Conservation (phyloP, 192 early-diverging fungal genomes). For the Backusella mclennaniae region DNA sequence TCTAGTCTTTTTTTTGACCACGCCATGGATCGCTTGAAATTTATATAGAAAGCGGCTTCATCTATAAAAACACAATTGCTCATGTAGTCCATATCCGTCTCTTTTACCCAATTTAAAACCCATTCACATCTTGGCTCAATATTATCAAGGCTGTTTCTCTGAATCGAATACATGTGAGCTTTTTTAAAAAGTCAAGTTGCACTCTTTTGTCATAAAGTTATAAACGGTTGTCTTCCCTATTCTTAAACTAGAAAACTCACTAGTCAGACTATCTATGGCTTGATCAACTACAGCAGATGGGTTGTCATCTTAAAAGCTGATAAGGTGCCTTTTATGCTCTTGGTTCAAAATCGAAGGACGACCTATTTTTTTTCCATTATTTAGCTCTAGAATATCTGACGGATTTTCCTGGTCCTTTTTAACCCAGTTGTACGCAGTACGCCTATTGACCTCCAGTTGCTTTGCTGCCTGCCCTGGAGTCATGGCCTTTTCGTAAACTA, state of each 20-base stretch:
- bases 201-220: constrained; percentile 5
- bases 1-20: constrained; percentile 12
- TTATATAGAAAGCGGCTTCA: constrained; percentile 19
- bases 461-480: constrained; percentile 6
- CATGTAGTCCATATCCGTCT: constrained; percentile 14
- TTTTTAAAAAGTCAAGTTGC: constrained; percentile 7
- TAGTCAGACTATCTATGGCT: not conserved
- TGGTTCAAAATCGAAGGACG: constrained; percentile 6
- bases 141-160: constrained; percentile 15
- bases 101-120: not conserved
- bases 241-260: not conserved
- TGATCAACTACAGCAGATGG: not conserved
- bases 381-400: constrained; percentile 1
- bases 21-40: constrained; percentile 12
- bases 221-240: not conserved
- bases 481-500: not conserved
- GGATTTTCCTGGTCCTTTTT: constrained; percentile 6
- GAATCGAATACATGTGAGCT: not conserved
- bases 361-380: constrained; percentile 4
- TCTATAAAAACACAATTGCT: constrained; percentile 25
- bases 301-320: not conserved
- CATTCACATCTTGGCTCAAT: constrained; percentile 12
- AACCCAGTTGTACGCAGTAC: constrained; percentile 4
- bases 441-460: not conserved
- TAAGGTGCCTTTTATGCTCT: not conserved